Percentiles rank a stretch among this genome's conserved stretches.
phyloP scores from a whole-genome alignment of 2,329 filamentous ascomycete species.

The Drechslera avenae region DNA sequence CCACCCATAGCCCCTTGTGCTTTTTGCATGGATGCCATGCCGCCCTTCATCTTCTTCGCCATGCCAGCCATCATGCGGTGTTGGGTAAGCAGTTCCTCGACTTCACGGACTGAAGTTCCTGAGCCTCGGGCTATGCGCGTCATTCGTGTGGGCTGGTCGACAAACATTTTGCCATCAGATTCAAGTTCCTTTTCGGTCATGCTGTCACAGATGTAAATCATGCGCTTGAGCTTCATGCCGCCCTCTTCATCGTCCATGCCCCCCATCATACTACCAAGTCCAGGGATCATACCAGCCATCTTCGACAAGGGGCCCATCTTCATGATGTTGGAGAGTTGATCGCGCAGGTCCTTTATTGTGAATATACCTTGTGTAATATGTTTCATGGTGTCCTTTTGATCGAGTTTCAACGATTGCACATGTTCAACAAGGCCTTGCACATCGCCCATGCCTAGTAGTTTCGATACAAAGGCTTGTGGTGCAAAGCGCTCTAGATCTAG shows the following conservation, averaged over 20 bases:
- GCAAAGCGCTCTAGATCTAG: slow-evolving; percentile 91
- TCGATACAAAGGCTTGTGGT: slow-evolving; percentile 90
- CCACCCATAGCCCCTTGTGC: slow-evolving; percentile 91
- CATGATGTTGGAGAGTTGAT: slow-evolving; percentile 98
- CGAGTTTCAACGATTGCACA: slow-evolving; percentile 91
- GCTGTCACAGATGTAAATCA: slow-evolving; percentile 98
- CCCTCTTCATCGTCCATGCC: slow-evolving; percentile 98
- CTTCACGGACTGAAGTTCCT: slow-evolving; percentile 87
- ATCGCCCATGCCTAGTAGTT: slow-evolving; percentile 95
- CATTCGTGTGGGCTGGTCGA: slow-evolving; percentile 91
- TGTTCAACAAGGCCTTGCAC: slow-evolving; percentile 95
- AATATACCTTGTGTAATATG: slow-evolving; percentile 97
- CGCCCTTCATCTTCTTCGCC: slow-evolving; percentile 98
- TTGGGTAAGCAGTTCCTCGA: slow-evolving; percentile 96
- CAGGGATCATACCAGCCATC: slow-evolving; percentile 98
- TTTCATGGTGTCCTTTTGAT: slow-evolving; percentile 99
- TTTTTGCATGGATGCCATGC: slow-evolving; percentile 96
- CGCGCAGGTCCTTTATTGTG: slow-evolving; percentile 88
- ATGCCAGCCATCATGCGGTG: slow-evolving; percentile 99
- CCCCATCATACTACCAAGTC: slow-evolving; percentile 89
- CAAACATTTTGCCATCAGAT: slow-evolving; percentile 90
- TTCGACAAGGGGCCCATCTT: slow-evolving; percentile 98
- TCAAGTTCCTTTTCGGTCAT: slow-evolving; percentile 98
- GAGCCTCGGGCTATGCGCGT: slow-evolving; percentile 88
- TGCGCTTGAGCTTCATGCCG: slow-evolving; percentile 88